phyloP scores from a whole-genome alignment of 352 stramenopile species.

The Saprolegnia parasitica region DNA sequence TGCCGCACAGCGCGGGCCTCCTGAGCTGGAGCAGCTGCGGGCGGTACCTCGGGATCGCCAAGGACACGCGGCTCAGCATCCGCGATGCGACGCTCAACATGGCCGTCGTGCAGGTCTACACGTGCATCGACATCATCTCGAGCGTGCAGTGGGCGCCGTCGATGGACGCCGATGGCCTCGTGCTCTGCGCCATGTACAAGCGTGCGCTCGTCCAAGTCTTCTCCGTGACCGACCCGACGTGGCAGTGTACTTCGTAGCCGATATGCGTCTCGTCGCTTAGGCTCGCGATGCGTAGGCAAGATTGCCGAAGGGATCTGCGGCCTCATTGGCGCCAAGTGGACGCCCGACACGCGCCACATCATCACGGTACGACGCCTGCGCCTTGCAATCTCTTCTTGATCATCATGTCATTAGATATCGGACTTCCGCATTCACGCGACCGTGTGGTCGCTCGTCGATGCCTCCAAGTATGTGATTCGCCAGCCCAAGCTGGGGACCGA shows the following conservation, averaged over 20 bases:
- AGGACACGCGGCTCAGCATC: conserved; percentile 50
- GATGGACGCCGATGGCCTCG: conserved; percentile 35
- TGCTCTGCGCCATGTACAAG: conserved; percentile 61
- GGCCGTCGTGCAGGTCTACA: conserved; percentile 27
- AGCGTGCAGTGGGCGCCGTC: conserved; percentile 25
- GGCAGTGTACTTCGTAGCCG: background rate
- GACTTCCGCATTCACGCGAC: conserved; percentile 81
- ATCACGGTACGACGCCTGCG: conserved; percentile 37
- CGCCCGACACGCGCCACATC: conserved; percentile 56
- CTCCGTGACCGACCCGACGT: conserved; percentile 15
- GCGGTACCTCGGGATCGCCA: conserved; percentile 45
- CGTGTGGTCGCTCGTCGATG: conserved; percentile 70
- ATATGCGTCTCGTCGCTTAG: conserved; percentile 53
- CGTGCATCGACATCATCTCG: conserved; percentile 28
- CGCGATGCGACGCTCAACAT: conserved; percentile 36
- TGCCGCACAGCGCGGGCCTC: conserved; percentile 50
- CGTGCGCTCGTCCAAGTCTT: conserved; percentile 52
- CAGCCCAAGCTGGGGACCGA: conserved; percentile 63
- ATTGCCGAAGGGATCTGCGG: conserved; percentile 60
- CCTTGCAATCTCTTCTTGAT: background rate
- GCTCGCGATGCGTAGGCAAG: conserved; percentile 42
- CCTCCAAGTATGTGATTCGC: conserved; percentile 53
- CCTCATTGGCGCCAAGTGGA: conserved; percentile 42
- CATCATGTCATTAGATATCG: conserved; percentile 35
- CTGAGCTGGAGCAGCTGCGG: conserved; percentile 69